Percentiles rank a stretch among this genome's conserved stretches.
Evolutionary conservation across 805 yeast genomes (phyloP).

Genomic region (Candida alai): DNA sequence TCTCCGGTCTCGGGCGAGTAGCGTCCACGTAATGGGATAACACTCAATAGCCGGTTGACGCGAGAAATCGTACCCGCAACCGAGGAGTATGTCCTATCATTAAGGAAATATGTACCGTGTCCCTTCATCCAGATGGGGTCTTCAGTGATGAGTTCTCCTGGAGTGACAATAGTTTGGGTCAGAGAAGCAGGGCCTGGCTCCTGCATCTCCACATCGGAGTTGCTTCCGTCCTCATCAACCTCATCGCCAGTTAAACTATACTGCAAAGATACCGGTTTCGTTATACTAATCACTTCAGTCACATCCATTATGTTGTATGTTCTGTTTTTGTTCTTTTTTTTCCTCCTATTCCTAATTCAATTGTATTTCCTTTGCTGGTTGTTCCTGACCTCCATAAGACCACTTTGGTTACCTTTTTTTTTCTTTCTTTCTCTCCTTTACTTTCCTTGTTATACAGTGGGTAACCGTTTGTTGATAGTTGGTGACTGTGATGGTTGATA

Average conservation of each 20-base stretch:
- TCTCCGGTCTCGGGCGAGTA: conserved; percentile 96
- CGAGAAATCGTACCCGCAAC: conserved; percentile 88
- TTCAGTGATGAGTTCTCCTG: conserved; percentile 94
- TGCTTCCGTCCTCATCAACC: conserved; percentile 18
- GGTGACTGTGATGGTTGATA: no score
- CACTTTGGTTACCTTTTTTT: no score
- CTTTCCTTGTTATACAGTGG: no score
- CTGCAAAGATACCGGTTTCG: conserved; percentile 23
- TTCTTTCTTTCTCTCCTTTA: no score
- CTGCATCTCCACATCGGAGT: conserved; percentile 40
- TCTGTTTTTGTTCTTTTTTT: no score
- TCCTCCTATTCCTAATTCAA: no score
- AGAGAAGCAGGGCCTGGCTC: conserved; percentile 23
- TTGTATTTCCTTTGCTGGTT: no score
- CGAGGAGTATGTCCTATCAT: conserved; percentile 76
- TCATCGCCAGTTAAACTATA: conserved; percentile 7
- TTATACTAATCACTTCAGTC: conserved; percentile 35
- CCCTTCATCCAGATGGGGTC: conserved; percentile 99
- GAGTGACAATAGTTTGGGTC: conserved; percentile 59
- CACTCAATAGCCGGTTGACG: conserved; percentile 83
- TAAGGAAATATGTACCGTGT: conserved; percentile 86
- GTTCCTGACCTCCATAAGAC: no score
- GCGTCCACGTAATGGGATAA: conserved; percentile 79
- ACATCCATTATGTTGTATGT: conserved; percentile 15
- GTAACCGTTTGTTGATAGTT: no score